Evolutionary conservation across 495 filamentous ascomycete genomes (phyloP).

Genomic region (Hypoxylon crocopeplum): DNA sequence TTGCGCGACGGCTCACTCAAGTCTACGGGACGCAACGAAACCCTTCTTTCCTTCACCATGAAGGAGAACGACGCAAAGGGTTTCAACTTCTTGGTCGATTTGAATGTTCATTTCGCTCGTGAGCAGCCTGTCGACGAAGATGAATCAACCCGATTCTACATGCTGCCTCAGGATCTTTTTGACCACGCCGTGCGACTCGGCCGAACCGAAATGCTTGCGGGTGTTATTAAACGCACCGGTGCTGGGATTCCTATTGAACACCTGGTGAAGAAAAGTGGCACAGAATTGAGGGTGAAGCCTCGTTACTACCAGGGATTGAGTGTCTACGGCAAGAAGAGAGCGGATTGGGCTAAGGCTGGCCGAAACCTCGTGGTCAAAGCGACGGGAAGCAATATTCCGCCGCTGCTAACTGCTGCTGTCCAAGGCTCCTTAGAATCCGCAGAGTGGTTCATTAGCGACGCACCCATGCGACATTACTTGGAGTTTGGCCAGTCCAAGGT

Average conservation of each 20-base stretch:
- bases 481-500: constrained; percentile 65
- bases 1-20: constrained; percentile 23
- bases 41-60: constrained; percentile 45
- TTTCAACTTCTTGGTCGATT: constrained; percentile 48
- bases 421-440: constrained; percentile 64
- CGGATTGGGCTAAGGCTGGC: constrained; percentile 65
- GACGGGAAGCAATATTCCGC: constrained; percentile 49
- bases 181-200: constrained; percentile 38
- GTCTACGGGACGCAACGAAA: neutral
- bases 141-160: constrained; percentile 41
- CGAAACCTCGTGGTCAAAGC: constrained; percentile 43
- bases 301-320: constrained; percentile 74
- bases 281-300: constrained; percentile 64
- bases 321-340: constrained; percentile 74
- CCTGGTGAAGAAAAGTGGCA: constrained; percentile 64
- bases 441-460: constrained; percentile 74
- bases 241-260: constrained; percentile 70
- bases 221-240: constrained; percentile 57
- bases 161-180: constrained; percentile 44
- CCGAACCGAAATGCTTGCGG: constrained; percentile 48
- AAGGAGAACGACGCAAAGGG: constrained; percentile 39
- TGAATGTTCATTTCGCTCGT: constrained; percentile 39
- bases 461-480: constrained; percentile 65
- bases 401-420: constrained; percentile 64
- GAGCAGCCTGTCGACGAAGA: constrained; percentile 30